Base-by-base conservation (phyloP, 2,329 filamentous ascomycete species). In the Penicillium corylophilum region DNA sequence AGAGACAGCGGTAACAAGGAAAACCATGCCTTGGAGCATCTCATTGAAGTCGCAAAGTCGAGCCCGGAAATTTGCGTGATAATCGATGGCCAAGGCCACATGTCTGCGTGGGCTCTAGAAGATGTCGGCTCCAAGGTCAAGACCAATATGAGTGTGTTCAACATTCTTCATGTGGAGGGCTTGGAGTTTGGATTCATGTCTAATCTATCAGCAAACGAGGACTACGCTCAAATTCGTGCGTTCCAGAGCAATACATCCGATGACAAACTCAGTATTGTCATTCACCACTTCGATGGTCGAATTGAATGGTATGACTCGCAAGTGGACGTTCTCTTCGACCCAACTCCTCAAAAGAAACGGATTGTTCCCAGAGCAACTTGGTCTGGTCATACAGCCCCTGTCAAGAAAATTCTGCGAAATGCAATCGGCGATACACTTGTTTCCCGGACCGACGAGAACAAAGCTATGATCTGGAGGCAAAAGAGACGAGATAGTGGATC, bases 71-170 rank as follows among this genome's bases (percentile, higher is more conserved):
- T 99, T 2, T 94, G 91, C 60, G 80, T 97, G 22, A 85, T 93
- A 8, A 78, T 96, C 43, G 90, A 97, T 70, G 85, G 86, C n/a
- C 77, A 81, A 43, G 93, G 93, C 1, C 85, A 86, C 59, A 90
- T 97, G 87, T 91, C 89, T 36, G 90, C 90, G 0, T 96, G 93
- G 89, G 93, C 90, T 0, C 74, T 99, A 50, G 92, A 97, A 69
- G 92, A 93, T 64, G 82, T 95, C 18, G 87, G 88, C 31, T 85
- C 83, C 62, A 90, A 86, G 64, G 77, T 79, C 28, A 83, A 82
- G 59, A 83, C 82, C 53, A 78, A 81, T 4, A 79, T 84, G 24
- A 84, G 86, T 55, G 82, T 93, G n/a, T 95, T 94, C 75, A 94
- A 90, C 65, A 86, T 96, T 60, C 85, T 90, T 1, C 89, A 95